phyloP scores from a whole-genome alignment of 805 yeast genomes.

The Brettanomyces naardenensis region DNA sequence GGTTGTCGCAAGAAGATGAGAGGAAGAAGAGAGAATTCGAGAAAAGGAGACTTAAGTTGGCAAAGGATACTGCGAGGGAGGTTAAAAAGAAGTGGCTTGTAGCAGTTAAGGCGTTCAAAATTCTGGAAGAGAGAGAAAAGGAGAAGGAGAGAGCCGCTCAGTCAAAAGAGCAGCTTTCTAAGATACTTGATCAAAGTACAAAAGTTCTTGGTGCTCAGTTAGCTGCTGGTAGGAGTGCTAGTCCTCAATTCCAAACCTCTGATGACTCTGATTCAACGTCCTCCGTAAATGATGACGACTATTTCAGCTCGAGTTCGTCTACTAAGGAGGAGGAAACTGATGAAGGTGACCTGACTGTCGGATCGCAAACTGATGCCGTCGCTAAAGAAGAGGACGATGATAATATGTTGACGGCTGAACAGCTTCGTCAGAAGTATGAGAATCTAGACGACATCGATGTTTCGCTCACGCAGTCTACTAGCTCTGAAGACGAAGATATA shows the following conservation, averaged over 20 bases:
- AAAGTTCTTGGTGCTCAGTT: constrained; percentile 82
- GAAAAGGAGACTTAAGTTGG: constrained; percentile 56
- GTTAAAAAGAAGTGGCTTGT: constrained; percentile 87
- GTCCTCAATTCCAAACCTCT: constrained; percentile 2
- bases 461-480: constrained; percentile 13
- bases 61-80: constrained; percentile 74
- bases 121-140: constrained; percentile 65
- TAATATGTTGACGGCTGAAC: constrained; percentile 44
- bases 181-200: constrained; percentile 86
- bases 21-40: constrained; percentile 70
- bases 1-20: constrained; percentile 83
- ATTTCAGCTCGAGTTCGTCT: constrained; percentile 17
- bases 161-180: constrained; percentile 81
- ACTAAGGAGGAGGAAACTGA: constrained; percentile 17
- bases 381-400: constrained; percentile 28
- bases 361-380: not conserved
- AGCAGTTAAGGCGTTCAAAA: constrained; percentile 75
- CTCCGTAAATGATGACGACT: constrained; percentile 17
- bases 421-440: constrained; percentile 49
- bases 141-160: constrained; percentile 72
- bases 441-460: constrained; percentile 24
- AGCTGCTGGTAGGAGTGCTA: constrained; percentile 28
- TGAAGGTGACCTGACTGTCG: constrained; percentile 2
- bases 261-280: constrained; percentile 16
- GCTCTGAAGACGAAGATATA: constrained; percentile 13